These are phyloP conservation scores for Colletotrichum agaves DNA, from an alignment of 2,329 filamentous ascomycete species.

Conservation along the genomic window DNA sequence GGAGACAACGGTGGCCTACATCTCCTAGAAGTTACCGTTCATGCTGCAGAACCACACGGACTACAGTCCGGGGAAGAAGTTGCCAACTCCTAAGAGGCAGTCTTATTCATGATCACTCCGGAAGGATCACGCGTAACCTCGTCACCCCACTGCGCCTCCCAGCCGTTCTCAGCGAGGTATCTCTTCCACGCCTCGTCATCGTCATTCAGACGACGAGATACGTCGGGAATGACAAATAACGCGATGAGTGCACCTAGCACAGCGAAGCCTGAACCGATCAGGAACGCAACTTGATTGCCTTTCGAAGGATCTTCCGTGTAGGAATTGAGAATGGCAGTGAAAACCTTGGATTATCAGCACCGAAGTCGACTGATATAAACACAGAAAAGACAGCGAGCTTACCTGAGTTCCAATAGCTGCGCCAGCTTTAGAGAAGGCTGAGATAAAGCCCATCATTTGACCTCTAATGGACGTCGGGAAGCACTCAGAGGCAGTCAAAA, in stretches of 20 bases:
- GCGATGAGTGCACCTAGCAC: slow-evolving; percentile 56
- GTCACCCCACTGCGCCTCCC: slow-evolving; percentile 45
- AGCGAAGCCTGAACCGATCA: slow-evolving; percentile 62
- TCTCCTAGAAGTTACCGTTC: no score
- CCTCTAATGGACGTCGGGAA: slow-evolving; percentile 62
- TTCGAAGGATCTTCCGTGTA: slow-evolving; percentile 52
- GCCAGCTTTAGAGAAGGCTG: slow-evolving; percentile 60
- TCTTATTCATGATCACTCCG: slow-evolving; percentile 19
- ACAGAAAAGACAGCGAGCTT: background rate
- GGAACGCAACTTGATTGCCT: slow-evolving; percentile 60
- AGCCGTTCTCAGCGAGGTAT: slow-evolving; percentile 43
- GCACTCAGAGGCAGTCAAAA: slow-evolving; percentile 55
- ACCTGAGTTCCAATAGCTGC: slow-evolving; percentile 59
- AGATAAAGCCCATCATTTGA: slow-evolving; percentile 59
- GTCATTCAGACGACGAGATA: slow-evolving; percentile 42
- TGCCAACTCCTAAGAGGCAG: slow-evolving; percentile 2
- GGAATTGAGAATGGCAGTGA: slow-evolving; percentile 60
- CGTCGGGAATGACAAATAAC: slow-evolving; percentile 56
- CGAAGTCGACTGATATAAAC: background rate
- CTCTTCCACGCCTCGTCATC: slow-evolving; percentile 46
- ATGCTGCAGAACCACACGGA: no score
- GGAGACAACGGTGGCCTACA: no score
- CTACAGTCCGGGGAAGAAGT: no score
- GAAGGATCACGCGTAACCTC: slow-evolving; percentile 42
- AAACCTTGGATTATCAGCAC: slow-evolving; percentile 45